A percentile compares a stretch with the other conserved stretches of the same genome.
Conservation (phyloP, 176 grass and related monocot genomes). For the Cymbopogon citratus region DNA sequence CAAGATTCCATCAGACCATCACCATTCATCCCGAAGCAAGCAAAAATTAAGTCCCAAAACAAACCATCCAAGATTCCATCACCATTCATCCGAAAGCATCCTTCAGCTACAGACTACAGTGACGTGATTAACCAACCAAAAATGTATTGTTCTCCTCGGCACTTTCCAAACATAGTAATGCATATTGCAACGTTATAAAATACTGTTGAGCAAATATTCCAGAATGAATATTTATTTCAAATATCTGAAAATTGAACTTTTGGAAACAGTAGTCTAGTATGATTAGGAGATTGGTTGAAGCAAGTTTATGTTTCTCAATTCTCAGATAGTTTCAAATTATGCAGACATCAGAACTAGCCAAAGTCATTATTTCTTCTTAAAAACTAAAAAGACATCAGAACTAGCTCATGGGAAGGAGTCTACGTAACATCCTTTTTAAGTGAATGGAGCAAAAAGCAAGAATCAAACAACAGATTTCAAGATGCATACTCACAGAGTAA, state of each 20-base stretch:
- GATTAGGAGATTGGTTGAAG: neutral
- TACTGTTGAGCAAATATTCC: neutral
- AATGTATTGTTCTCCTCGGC: neutral
- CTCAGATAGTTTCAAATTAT: neutral
- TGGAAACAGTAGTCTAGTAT: neutral
- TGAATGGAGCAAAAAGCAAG: neutral
- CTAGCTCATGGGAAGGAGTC: neutral
- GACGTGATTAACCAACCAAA: neutral
- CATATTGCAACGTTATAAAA: neutral
- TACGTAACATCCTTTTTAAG: neutral
- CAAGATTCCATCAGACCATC: neutral
- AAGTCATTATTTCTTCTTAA: neutral
- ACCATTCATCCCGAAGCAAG: neutral
- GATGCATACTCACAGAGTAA: neutral
- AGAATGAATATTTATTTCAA: neutral
- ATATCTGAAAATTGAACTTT: neutral
- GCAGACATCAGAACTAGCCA: neutral
- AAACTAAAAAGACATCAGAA: too few relatives aligned
- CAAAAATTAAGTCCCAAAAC: neutral
- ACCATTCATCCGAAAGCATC: neutral
- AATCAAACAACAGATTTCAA: neutral
- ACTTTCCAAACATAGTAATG: neutral
- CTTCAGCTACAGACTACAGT: neutral
- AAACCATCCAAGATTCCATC: neutral
- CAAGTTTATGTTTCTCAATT: neutral